These are phyloP conservation scores for Aureobasidium sp. DNA, from an alignment of 2,329 filamentous ascomycete species.

Conservation along the genomic window DNA sequence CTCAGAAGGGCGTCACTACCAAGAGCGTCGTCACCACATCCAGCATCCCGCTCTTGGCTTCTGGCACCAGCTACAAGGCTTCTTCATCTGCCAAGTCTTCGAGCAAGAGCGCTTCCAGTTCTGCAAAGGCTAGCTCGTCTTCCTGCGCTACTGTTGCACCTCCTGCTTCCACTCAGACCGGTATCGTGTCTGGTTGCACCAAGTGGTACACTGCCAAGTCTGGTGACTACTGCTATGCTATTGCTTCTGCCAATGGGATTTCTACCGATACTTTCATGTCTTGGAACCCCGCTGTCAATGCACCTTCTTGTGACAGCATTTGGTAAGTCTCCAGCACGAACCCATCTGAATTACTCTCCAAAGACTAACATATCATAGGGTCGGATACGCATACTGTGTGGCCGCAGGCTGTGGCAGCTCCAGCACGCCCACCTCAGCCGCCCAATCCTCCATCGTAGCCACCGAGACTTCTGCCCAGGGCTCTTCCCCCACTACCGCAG, in stretches of 20 bases:
- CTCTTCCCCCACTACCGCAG: neutral
- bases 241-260: slow-evolving; percentile 19
- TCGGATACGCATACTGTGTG: slow-evolving; percentile 23
- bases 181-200: slow-evolving; percentile 21
- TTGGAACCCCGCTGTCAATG: slow-evolving; percentile 23
- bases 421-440: neutral
- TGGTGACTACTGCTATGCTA: slow-evolving; percentile 20
- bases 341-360: no score
- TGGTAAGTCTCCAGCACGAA: neutral
- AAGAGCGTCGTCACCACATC: neutral
- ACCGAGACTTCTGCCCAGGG: neutral
- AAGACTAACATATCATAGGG: neutral
- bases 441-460: neutral
- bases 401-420: slow-evolving; percentile 16
- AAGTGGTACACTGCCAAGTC: slow-evolving; percentile 20
- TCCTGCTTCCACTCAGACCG: slow-evolving; percentile 21
- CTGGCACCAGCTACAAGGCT: neutral
- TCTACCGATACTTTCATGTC: slow-evolving; percentile 19
- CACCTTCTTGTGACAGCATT: slow-evolving; percentile 19
- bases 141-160: slow-evolving; percentile 15
- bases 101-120: neutral
- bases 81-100: neutral
- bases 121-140: slow-evolving; percentile 4
- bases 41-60: neutral
- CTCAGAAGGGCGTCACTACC: neutral